Percentiles rank a stretch among this genome's conserved stretches.
phyloP scores from a whole-genome alignment of 2,329 filamentous ascomycete genomes.

The Lomentospora prolificans region DNA sequence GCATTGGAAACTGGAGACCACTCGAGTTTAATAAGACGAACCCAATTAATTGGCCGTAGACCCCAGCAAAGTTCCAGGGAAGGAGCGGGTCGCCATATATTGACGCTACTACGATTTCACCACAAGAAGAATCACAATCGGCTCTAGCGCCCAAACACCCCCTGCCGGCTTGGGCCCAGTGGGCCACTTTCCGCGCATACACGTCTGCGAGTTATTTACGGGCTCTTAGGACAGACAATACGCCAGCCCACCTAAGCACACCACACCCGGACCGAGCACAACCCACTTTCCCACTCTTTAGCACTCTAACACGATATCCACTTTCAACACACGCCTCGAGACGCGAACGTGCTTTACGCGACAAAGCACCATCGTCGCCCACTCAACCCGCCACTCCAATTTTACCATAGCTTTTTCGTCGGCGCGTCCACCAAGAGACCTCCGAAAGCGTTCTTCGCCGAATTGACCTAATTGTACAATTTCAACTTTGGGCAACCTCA shows the following conservation, averaged over 20 bases:
- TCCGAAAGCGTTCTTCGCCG: neutral
- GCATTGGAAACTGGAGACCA: too few species aligned
- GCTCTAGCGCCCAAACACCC: too few species aligned
- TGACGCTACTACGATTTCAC: neutral
- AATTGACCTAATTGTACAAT: constrained; percentile 3
- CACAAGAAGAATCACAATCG: neutral
- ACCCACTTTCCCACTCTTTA: neutral
- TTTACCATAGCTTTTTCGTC: neutral
- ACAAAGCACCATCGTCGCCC: constrained; percentile 8
- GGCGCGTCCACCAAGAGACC: neutral
- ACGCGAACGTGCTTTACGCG: constrained; percentile 9
- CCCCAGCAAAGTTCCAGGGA: too few species aligned
- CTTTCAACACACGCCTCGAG: neutral
- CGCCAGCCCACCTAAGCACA: neutral
- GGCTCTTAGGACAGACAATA: too few species aligned
- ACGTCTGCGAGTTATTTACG: too few species aligned
- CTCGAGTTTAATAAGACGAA: too few species aligned
- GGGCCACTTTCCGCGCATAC: too few species aligned
- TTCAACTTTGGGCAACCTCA: constrained; percentile 1
- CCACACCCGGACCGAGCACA: neutral
- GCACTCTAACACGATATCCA: neutral
- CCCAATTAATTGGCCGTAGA: too few species aligned
- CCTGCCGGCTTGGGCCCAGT: too few species aligned
- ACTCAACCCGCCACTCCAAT: constrained; percentile 7
- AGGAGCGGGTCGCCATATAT: neutral